Evolutionary conservation across 345 rosid genomes (phyloP), one percentile per base, ranked within the genome.

Genomic region (Salix caprea): DNA sequence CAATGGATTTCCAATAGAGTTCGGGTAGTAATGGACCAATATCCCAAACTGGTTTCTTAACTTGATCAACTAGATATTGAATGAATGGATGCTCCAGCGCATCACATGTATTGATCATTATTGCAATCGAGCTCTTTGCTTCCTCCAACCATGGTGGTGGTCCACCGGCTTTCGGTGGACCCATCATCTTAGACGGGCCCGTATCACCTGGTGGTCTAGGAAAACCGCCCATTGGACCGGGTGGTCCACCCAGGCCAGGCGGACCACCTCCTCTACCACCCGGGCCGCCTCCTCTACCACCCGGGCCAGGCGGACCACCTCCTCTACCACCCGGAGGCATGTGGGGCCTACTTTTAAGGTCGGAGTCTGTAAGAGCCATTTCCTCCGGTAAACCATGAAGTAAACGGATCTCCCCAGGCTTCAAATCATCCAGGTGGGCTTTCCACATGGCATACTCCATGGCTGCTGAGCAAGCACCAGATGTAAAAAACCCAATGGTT

Each of bases 1-100:
- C 81, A 28, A 61, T 19, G 0, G 82, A 73, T 64, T 77, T 71
- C 84, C 86, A 88, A 54, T 77, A 84, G 28, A 81, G 68, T 15
- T 84, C 84, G 0, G 88, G 86, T 4, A 88, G 58, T 3, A 88
- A 73, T 3, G 90, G 90, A 2, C 89, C 90, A 2, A 85, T 80
- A 12, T 84, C 86, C 85, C 87, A 86, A 5, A 81, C 85, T 4
- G 87, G 89, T 67, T 82, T 88, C 2, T n/a, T 74, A 13, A 76
- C n/a, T 34, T 77, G 80, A 10, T 61, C 46, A 1, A 70, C 64
- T 1, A 85, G 7, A 62, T 84, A 88, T 2, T 76, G 70, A 9
- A 88, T 15, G 65, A 82, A 88, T 0, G 80, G 71, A 18, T 77
- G 69, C 68, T 88, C 89, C 2, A 88, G 76, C 26, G 82, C 85